Evolutionary conservation across 306 rosid genomes (phyloP), one percentile per base, ranked within the genome.

Genomic region (Alnus glutinosa): DNA sequence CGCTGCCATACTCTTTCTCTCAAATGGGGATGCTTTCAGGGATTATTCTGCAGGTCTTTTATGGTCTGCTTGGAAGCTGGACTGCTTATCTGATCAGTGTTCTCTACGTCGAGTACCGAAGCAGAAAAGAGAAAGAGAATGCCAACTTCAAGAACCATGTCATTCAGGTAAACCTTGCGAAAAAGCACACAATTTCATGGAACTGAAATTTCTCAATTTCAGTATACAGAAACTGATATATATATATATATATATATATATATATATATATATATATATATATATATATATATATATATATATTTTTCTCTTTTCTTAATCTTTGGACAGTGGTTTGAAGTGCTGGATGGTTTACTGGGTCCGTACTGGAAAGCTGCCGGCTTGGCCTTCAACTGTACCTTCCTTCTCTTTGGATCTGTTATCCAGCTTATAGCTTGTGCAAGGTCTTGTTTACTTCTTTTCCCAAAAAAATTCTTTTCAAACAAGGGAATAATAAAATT

Each of bases 361-460:
- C 97, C 97, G 49, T 87, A 87, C 58, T 94, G 98, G 98, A 94
- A 94, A 80, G 97, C 93, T 14, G 37, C 73, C 37, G 98, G 98
- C 28, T 79, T 94, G 77, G 98, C 97, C 55, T 94, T 94, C 93
- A 94, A 91, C 78, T 94, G 98, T 63, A 94, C 98, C 62, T 89
- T 94, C 37, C 98, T 94, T 72, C 97, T 94, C 80, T 91, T 88
- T 77, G 98, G 98, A 83, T 85, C 97, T 69, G 98, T 94, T 34
- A 94, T 94, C 76, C 98, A 94, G 85, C 97, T 94, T 32, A 94
- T 94, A 50, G 98, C 95, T 57, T 94, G 98, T 85, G 98, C 98
- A 85, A 94, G 98, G 98, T 94, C 30, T 68, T 71, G 18, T 49
- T 23, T 13, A 37, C 4, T 23, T 23, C 28, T 23, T 23, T 23